Conservation (phyloP, 305 asterid species). For the Coffea humblotiana region DNA sequence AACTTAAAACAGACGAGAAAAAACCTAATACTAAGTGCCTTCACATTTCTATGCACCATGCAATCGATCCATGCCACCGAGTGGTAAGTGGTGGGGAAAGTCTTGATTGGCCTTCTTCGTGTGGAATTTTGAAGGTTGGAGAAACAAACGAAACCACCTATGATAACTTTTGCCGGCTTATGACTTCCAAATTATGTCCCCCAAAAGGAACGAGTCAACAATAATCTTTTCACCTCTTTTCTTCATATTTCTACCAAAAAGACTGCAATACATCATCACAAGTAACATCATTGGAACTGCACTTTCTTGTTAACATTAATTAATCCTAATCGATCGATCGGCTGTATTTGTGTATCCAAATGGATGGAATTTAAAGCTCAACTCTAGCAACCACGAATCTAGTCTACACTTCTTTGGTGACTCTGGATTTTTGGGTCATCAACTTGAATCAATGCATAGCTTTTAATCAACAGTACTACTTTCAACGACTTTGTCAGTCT, state of each 20-base stretch:
- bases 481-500: too few species aligned
- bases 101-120: neutral
- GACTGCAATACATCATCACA: neutral
- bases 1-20: neutral
- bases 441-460: too few species aligned
- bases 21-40: neutral
- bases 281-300: slow-evolving; percentile 1
- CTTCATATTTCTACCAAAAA: neutral
- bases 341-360: neutral
- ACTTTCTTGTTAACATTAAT: neutral
- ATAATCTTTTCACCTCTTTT: slow-evolving; percentile 4
- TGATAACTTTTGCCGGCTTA: neutral
- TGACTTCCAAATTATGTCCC: slow-evolving; percentile 3
- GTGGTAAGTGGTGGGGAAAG: slow-evolving; percentile 1
- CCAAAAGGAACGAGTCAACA: slow-evolving; percentile 10
- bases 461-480: too few species aligned
- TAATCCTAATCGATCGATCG: neutral
- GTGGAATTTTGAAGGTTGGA: slow-evolving; percentile 1
- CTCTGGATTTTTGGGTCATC: neutral
- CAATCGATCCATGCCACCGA: neutral
- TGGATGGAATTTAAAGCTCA: neutral
- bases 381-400: neutral
- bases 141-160: neutral
- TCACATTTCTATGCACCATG: neutral
- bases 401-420: neutral